Base-by-base conservation (phyloP, 2,329 filamentous ascomycete species). In the Orbilia oligospora region DNA sequence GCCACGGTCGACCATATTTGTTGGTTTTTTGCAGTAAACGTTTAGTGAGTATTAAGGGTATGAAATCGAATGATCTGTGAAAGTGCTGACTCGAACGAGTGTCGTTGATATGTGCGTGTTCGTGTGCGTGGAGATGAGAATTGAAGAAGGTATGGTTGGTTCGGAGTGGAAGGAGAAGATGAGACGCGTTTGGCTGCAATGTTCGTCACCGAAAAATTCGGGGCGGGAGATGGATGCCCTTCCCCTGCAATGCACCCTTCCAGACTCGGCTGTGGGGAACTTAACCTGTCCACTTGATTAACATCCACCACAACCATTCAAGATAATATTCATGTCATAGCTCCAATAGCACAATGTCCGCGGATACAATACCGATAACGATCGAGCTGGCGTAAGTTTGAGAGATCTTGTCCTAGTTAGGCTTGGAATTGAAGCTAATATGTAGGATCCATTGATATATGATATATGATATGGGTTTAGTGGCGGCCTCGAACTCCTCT, bases 401-500 rank as follows among this genome's bases (percentile, higher is more conserved):
- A 20, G 18, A 27, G n/a, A 6, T 46, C 5, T 20, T 9, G 14
- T 4, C 1, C 16, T 6, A 3, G 44, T 46, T 46, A 8, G 44
- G 2, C 4, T 46, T 18, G 44, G 12, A 20, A 18, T 20, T 2
- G 5, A 20, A 20, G 44, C 44, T 46, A 46, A 46, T 20, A 18
- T 72, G 30, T 49, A 51, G 8, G 33, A 18, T 76, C 51, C 65
- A 63, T 12, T 27, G 3, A n/a, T n/a, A n/a, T n/a, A n/a, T n/a
- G n/a, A n/a, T n/a, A n/a, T n/a, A n/a, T n/a, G n/a, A n/a, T n/a
- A n/a, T n/a, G n/a, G n/a, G n/a, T 12, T 27, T 81, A 94, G 96
- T 80, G 96, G 96, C 80, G 96, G 96, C 22, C 89, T 99, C 18
- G 96, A 99, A 86, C 92, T 97, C 86, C 91, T 99, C 81, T 99